Evolutionary conservation across 495 filamentous ascomycete genomes (phyloP).

Genomic region (Rusavskia elegans): DNA sequence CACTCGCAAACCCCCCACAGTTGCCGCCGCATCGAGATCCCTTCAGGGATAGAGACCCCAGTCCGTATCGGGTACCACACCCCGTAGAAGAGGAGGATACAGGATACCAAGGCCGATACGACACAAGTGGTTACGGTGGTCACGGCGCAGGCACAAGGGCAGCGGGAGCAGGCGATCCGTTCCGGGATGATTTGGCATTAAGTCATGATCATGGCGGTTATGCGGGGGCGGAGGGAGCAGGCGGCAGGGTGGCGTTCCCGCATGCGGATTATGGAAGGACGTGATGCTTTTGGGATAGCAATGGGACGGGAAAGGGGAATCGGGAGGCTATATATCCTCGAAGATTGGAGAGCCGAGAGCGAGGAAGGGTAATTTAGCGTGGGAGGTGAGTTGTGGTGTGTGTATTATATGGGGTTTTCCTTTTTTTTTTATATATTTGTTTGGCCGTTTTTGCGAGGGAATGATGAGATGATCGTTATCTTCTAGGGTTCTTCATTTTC

Average conservation of each 20-base stretch:
- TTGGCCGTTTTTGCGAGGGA: no score
- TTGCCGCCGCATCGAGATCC: background rate
- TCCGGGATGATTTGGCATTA: slow-evolving; percentile 2
- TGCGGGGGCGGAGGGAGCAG: background rate
- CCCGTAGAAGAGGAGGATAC: background rate
- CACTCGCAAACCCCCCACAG: background rate
- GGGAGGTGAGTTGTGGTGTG: no score
- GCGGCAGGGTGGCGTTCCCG: slow-evolving; percentile 4
- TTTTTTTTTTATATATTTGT: no score
- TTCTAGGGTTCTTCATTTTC: no score
- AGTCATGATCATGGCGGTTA: slow-evolving; percentile 7
- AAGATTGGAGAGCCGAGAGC: no score
- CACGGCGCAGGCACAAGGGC: background rate
- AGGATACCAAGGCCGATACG: background rate
- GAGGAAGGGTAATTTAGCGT: no score
- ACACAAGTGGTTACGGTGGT: background rate
- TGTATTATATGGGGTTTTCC: no score
- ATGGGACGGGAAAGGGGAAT: no score
- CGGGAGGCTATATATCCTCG: no score
- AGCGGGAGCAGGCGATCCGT: background rate
- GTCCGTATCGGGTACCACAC: background rate
- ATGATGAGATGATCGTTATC: no score
- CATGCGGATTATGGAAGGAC: slow-evolving; percentile 6
- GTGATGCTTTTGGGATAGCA: background rate
- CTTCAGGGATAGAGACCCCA: background rate